Evolutionary conservation across 805 yeast species (phyloP), one percentile per base, ranked within the genome.

Genomic region (Candida sakaeoensis): DNA sequence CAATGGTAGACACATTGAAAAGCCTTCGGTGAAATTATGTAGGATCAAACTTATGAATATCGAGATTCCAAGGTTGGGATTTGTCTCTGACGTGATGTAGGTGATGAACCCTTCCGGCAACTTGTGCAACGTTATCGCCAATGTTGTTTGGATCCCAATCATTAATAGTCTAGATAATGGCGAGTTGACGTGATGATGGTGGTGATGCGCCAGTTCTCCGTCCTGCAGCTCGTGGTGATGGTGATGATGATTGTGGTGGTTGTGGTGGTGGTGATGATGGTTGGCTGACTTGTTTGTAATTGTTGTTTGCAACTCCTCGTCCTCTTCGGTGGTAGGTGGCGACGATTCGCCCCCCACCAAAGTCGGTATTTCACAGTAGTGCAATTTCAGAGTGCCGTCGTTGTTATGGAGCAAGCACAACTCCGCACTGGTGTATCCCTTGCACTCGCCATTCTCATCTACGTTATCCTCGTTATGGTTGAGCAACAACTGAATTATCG

Each of bases 81-180:
- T 63, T 1, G 84, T 78, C 53, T 83, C 85, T 2, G 88, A 73
- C 0, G 93, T 89, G 24, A 84, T 85, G 57, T 77, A 91, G 33
- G 95, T 83, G 40, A 91, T 80, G 53, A 91, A 86, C 0, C 99
- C 99, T 61, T 91, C 99, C 0, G 99, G 99, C 18, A 91, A 71
- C 57, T 93, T 90, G 63, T 91, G 99, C 21, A 93, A 62, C 0
- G 95, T 77, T 21, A 91, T 78, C 0, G 95, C 98, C 37, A 90
- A 58, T 5, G 90, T 80, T 0, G 98, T 91, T 58, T 93, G 97
- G 16, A 93, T 58, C 3, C 96, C 97, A 42, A 91, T 88, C 4
- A 95, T 77, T 8, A 91, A 61, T n/a, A 91, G 63, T 42, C 86
- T 73, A 0, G 95, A 82, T 13, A 82, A 64, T 1, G 93, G 90